phyloP scores from a whole-genome alignment of 1,284 basidiomycete species.

The Leccinum solheimii region DNA sequence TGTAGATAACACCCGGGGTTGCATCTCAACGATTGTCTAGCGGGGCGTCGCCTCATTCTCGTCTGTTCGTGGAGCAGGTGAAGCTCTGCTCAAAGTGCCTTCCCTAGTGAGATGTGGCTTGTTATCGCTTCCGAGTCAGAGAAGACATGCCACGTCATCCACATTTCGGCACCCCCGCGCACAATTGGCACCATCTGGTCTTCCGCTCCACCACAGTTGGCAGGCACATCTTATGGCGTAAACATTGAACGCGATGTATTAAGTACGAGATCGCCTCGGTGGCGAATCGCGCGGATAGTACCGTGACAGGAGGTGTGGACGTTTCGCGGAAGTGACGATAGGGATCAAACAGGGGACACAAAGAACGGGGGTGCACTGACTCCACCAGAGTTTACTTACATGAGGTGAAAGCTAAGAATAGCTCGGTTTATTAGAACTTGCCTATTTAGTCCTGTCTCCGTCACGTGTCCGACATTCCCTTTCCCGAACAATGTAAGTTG shows the following conservation, averaged over 20 bases:
- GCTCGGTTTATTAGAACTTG: too few relatives aligned
- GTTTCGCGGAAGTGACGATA: not conserved
- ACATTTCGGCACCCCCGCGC: not conserved
- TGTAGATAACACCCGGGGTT: not conserved
- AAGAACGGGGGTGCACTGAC: too few relatives aligned
- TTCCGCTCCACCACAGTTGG: not conserved
- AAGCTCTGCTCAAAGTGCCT: not conserved
- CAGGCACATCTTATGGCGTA: not conserved
- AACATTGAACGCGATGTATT: not conserved
- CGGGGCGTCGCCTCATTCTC: too few relatives aligned
- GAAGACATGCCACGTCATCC: not conserved
- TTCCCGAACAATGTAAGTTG: not conserved
- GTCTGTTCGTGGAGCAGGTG: not conserved
- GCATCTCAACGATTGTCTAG: not conserved
- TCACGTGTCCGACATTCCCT: not conserved
- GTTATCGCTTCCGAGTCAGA: not conserved
- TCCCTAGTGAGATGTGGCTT: not conserved
- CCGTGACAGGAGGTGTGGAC: not conserved
- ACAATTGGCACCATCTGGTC: not conserved
- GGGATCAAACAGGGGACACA: too few relatives aligned
- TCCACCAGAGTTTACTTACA: too few relatives aligned
- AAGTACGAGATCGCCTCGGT: not conserved
- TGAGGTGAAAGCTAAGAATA: too few relatives aligned
- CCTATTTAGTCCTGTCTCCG: not conserved
- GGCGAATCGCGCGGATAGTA: not conserved